Evolutionary conservation across 805 yeast genomes (phyloP).

Genomic region (Lipomyces mesembrius): DNA sequence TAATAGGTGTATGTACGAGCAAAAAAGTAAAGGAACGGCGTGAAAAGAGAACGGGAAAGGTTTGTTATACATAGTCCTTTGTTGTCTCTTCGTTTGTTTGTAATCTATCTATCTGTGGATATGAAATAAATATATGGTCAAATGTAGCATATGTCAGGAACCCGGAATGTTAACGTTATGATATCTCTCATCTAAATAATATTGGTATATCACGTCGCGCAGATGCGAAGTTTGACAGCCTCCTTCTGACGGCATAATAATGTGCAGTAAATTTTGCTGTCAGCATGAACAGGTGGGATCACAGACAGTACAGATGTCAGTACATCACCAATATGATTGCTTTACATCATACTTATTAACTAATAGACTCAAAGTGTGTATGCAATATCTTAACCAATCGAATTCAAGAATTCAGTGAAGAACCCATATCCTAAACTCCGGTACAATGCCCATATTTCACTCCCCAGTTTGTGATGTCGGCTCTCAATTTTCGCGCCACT

Average conservation of each 20-base stretch:
- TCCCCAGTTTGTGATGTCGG: not conserved
- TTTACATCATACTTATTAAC: not conserved
- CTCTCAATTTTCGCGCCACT: constrained; percentile 90
- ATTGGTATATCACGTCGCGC: not conserved
- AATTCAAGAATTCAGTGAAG: not conserved
- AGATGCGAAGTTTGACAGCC: not conserved
- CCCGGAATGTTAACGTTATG: not conserved
- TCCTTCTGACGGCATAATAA: not conserved
- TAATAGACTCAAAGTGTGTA: not conserved
- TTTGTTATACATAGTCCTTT: constrained; percentile 2
- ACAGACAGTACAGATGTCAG: not conserved
- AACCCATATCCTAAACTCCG: not conserved
- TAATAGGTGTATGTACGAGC: constrained; percentile 11
- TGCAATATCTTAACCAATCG: not conserved
- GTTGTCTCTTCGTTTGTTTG: constrained; percentile 15
- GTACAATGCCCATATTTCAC: not conserved
- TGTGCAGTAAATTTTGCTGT: too few species aligned
- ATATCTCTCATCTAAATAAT: not conserved
- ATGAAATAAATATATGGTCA: constrained; percentile 12
- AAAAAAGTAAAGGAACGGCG: constrained; percentile 8
- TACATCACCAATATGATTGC: not conserved
- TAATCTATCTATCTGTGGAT: constrained; percentile 23
- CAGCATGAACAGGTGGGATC: not conserved
- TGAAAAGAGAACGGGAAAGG: constrained; percentile 2
- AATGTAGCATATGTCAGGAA: constrained; percentile 2